Evolutionary conservation across 805 yeast genomes (phyloP), one percentile per base, ranked within the genome.

Genomic region (Ogataea zsoltii): DNA sequence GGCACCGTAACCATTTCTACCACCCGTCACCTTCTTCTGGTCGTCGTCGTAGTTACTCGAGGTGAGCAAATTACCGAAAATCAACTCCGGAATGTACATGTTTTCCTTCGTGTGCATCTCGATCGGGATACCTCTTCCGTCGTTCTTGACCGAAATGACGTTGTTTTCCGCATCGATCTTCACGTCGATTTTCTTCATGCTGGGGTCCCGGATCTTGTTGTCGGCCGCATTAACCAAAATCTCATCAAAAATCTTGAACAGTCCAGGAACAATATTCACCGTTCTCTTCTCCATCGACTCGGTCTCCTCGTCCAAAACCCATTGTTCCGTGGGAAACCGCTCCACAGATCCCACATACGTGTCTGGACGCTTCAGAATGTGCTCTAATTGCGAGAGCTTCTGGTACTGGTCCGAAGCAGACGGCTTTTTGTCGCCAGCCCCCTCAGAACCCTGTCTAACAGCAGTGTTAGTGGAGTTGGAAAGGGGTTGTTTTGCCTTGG

Each of bases 1-100:
- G 39, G 99, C 99, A 68, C 99, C 99, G 63, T 83, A 94, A 52
- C 99, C 99, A 64, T 94, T 94, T 73, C 99, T 82, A 67, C 99
- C 99, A 72, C 99, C 99, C 2, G 96, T 88, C 28, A 94, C 97
- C 66, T 94, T 94, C 68, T 88, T 88, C 61, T 94, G 88, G 52
- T 92, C 80, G 65, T 94, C 99, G 65, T 94, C 96, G 65, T 94
- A 94, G 68, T 94, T 94, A 21, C 96, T 88, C 2, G 98, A 91
- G 0, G 99, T 94, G 53, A 94, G 77, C 49, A 94, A 76, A 61
- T 94, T 89, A 44, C 99, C 99, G 67, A 94, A 94, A 57, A 94
- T 94, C 69, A 94, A 77, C 68, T 94, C 97, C 1, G 99, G 99
- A 53, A 94, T 91, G 62, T 88, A 94, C 50, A 94, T 89, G 38